Evolutionary conservation across 495 filamentous ascomycete species (phyloP), one percentile per base, ranked within the genome.

Genomic region (Podospora sp.): DNA sequence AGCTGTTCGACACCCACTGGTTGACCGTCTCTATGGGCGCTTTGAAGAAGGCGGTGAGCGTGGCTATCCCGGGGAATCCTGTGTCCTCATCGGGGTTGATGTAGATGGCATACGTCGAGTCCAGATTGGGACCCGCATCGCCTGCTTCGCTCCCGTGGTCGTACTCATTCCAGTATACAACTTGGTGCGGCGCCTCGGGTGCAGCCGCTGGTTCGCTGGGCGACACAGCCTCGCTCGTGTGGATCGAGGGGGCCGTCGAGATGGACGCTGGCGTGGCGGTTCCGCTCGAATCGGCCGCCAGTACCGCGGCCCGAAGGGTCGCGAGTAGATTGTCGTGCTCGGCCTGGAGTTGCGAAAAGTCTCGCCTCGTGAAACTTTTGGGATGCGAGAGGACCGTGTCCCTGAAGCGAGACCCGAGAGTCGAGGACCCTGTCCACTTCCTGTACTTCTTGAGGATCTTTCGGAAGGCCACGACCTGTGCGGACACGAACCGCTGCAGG

Each of bases 361-460:
- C 83, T 52, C 81, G 75, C 33, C 77, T 83, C 16, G 85, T 85
- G 75, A 92, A 91, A 74, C 86, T 89, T 66, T 87, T 86, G 1
- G 85, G 87, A 53, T 82, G 72, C 24, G 79, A 75, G 26, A 89
- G 75, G 8, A 91, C 72, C 55, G 86, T 82, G 12, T 84, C 78
- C 55, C 80, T 81, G 73, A 92, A 90, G 49, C 87, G 85, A 51
- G 76, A 75, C 63, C 81, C 85, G 8, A 92, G 79, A 0, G 80
- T 76, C 20, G 78, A 77, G 14, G 88, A 90, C 29, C 85, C 83
- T 8, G 90, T 91, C 90, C 90, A 92, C 78, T 90, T 91, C 79
- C 79, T 79, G 78, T 92, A 92, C 73, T 92, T 92, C 75, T 92
- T 92, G 63, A 91, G 78, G 6, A 92, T 85, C 76, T 92, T 92